Percentiles rank a stretch among this genome's conserved stretches.
Conservation (phyloP, 805 yeast genomes). For the Pichia phayaonensis region DNA sequence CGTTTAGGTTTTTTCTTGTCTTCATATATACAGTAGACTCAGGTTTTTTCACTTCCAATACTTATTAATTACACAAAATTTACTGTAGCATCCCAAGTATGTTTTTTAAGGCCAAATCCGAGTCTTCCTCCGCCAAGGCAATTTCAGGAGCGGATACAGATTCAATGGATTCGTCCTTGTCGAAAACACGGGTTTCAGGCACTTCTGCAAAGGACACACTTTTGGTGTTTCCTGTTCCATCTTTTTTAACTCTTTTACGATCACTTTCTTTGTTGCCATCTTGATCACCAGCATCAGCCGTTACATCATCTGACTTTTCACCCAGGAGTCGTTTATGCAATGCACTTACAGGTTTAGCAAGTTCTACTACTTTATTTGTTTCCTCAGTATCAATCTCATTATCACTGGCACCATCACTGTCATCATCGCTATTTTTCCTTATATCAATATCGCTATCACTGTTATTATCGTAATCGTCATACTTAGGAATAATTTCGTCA, state of each 20-base stretch:
- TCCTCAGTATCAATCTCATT: not conserved
- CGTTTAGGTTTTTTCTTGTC: no score
- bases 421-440: not conserved
- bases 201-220: conserved; percentile 2
- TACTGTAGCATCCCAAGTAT: not conserved
- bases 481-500: conserved; percentile 15
- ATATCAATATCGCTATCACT: conserved; percentile 1
- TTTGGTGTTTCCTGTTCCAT: not conserved
- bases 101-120: not conserved
- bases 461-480: conserved; percentile 11
- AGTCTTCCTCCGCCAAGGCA: not conserved
- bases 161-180: not conserved
- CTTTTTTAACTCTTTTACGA: not conserved
- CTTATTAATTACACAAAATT: not conserved
- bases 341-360: not conserved
- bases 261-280: not conserved
- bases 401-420: not conserved
- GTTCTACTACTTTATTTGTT: not conserved
- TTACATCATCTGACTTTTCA: not conserved
- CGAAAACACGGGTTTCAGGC: conserved; percentile 2
- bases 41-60: no score
- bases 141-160: not conserved
- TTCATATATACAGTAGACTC: no score
- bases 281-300: conserved; percentile 9
- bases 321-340: not conserved